Percentiles rank a stretch among this genome's conserved stretches.
Conservation (phyloP, 371 early-diverging fungal genomes). For the Mortierella sp. region DNA sequence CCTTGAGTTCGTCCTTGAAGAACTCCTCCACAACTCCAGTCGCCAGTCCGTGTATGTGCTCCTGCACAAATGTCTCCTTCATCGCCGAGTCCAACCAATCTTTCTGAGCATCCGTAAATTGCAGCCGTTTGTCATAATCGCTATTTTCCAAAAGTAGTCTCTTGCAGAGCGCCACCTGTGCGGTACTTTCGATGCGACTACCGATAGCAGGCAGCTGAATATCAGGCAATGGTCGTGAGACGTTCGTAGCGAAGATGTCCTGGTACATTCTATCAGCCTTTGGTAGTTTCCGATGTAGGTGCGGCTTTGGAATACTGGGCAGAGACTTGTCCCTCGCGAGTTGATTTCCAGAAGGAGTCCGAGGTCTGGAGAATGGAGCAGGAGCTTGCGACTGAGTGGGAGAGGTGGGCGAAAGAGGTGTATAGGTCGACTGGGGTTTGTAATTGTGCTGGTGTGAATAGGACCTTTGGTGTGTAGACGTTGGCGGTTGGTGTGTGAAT, state of each 20-base stretch:
- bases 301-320: neutral
- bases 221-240: neutral
- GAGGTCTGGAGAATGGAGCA: neutral
- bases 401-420: neutral
- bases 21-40: neutral
- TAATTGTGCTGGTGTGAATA: neutral
- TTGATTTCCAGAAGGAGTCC: neutral
- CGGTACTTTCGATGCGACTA: neutral
- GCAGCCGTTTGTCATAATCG: no score
- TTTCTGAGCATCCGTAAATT: neutral
- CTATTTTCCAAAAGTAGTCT: neutral
- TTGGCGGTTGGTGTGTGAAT: neutral
- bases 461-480: neutral
- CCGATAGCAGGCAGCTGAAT: neutral
- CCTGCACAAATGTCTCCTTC: neutral
- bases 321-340: neutral
- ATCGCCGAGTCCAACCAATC: neutral
- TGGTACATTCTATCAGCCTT: neutral
- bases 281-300: neutral
- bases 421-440: neutral
- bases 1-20: neutral
- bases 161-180: conserved; percentile 1
- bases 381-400: neutral
- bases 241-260: neutral
- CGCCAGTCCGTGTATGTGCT: neutral